These are phyloP conservation scores for Russula abietina DNA, from an alignment of 768 basidiomycete species.

Conservation along the genomic window DNA sequence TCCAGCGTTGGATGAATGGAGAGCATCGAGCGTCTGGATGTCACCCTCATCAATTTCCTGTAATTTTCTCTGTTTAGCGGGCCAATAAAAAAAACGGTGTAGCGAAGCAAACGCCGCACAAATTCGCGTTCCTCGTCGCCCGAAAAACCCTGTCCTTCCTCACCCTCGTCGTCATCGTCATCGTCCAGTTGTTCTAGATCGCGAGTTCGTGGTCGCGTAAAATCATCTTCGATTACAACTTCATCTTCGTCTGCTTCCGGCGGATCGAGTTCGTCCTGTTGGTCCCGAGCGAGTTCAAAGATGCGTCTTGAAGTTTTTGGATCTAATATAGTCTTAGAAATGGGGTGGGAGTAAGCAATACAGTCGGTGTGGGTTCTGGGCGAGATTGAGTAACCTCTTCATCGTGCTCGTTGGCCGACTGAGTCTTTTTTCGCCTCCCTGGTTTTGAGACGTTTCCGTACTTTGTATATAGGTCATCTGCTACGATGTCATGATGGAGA, in stretches of 20 bases:
- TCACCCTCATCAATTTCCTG: conserved; percentile 90
- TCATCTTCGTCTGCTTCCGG: conserved; percentile 30
- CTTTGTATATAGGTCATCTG: conserved; percentile 69
- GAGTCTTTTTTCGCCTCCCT: conserved; percentile 65
- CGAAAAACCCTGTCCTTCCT: conserved; percentile 41
- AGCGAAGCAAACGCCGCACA: too few relatives aligned
- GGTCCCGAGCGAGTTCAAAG: conserved; percentile 84
- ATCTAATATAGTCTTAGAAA: too few relatives aligned
- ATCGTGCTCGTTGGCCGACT: conserved; percentile 36
- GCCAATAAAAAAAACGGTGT: not conserved
- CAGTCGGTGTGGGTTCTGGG: too few relatives aligned
- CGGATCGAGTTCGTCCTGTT: conserved; percentile 79
- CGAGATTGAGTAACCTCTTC: conserved; percentile 29
- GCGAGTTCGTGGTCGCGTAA: too few relatives aligned
- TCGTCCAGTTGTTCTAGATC: too few relatives aligned
- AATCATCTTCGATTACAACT: conserved; percentile 29
- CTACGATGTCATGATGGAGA: conserved; percentile 73
- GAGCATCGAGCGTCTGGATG: too few relatives aligned
- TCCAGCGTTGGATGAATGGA: conserved; percentile 67
- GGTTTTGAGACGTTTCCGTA: too few relatives aligned
- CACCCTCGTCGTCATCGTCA: conserved; percentile 53
- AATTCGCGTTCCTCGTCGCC: too few relatives aligned
- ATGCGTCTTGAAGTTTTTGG: too few relatives aligned
- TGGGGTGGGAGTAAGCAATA: too few relatives aligned
- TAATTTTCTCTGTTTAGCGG: not conserved